Base-by-base conservation (phyloP, 2,329 filamentous ascomycete species). In the Domatiomyces catenatus region DNA sequence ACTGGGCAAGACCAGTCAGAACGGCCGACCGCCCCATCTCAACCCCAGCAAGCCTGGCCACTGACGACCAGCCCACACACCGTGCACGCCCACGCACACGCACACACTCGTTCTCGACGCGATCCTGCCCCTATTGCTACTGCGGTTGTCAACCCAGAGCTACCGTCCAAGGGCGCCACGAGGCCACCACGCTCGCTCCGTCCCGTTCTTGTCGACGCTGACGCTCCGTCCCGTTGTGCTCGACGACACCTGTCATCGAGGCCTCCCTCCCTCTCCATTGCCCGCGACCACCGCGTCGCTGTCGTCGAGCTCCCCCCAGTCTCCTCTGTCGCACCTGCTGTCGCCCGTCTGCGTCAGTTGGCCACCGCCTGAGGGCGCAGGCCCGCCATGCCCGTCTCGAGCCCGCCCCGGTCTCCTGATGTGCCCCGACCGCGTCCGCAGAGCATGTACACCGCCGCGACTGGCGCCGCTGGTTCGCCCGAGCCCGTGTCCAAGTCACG, bases 401-500 rank as follows among this genome's bases (percentile, higher is more conserved):
- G 58, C 24, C 59, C 59, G 48, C 59, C 59, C 15, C 52, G 47
- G 5, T 59, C 56, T 8, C 59, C 59, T 15, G 59, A 59, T 28
- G 58, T 50, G 19, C 50, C 49, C 22, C 53, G 53, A 44, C 47
- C 52, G 17, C 55, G 58, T 28, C 50, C 55, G 46, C 58, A 60
- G 49, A 57, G 53, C 52, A 54, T 58, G 54, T 60, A 55, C 50
- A 49, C 54, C 39, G 48, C 56, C 19, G 50, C 51, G 6, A 15
- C 32, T 15, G 32, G 10, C 32, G 32, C 32, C 12, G 32, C 32
- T 12, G 8, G 32, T 4, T 59, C 59, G 10, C 57, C 59, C 22
- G 59, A 61, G 44, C 28, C 52, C 19, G 18, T 51, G n/a, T 51
- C 54, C 26, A 59, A 55, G 46, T 77, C 79, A 67, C 79, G 87